Evolutionary conservation across 768 basidiomycete species (phyloP).

Genomic region (Boletus eberwhitei): DNA sequence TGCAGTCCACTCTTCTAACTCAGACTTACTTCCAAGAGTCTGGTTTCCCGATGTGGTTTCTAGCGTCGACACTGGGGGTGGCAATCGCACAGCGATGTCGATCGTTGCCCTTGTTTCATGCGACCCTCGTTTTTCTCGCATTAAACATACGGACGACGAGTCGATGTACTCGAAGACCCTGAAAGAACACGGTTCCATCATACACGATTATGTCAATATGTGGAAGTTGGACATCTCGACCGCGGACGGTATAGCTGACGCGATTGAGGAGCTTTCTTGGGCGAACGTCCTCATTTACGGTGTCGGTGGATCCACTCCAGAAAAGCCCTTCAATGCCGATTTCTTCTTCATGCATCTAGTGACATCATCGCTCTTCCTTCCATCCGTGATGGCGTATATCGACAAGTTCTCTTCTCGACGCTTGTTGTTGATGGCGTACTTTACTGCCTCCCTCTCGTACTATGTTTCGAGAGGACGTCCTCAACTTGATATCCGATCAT

Average conservation of each 20-base stretch:
- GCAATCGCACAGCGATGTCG: slow-evolving; percentile 38
- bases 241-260: slow-evolving; percentile 40
- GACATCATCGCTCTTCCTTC: slow-evolving; percentile 62
- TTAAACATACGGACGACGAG: slow-evolving; percentile 24
- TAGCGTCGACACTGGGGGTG: neutral
- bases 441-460: slow-evolving; percentile 25
- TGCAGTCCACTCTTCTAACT: slow-evolving; percentile 29
- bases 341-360: slow-evolving; percentile 72
- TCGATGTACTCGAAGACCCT: slow-evolving; percentile 30
- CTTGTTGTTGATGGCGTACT: slow-evolving; percentile 29
- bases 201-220: slow-evolving; percentile 41
- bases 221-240: slow-evolving; percentile 44
- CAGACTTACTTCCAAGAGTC: slow-evolving; percentile 16
- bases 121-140: slow-evolving; percentile 39
- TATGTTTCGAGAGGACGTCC: slow-evolving; percentile 37
- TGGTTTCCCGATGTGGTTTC: slow-evolving; percentile 25
- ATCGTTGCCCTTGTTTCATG: slow-evolving; percentile 52
- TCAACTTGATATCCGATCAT: slow-evolving; percentile 26
- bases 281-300: slow-evolving; percentile 55
- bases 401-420: slow-evolving; percentile 23
- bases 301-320: slow-evolving; percentile 46
- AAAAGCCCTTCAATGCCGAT: slow-evolving; percentile 57
- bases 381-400: slow-evolving; percentile 43
- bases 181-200: slow-evolving; percentile 33
- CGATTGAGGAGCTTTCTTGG: slow-evolving; percentile 65